Percentiles rank a stretch among this genome's conserved stretches.
phyloP scores from a whole-genome alignment of 371 early-diverging fungal genomes.

The Fennellomyces sp. region DNA sequence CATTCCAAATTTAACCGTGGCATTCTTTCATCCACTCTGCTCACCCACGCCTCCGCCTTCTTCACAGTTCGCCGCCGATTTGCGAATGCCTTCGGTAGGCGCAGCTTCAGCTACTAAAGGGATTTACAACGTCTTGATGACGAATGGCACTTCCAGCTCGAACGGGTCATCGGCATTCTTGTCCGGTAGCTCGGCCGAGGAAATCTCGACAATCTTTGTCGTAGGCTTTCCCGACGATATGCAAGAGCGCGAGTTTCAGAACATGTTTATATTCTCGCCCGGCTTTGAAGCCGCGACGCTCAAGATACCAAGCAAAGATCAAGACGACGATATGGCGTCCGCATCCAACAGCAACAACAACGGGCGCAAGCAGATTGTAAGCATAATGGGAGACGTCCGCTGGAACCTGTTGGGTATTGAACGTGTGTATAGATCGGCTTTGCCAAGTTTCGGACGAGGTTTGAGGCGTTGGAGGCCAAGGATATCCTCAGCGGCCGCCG shows the following conservation, averaged over 20 bases:
- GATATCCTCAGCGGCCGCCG: slow-evolving; percentile 83
- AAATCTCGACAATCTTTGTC: slow-evolving; percentile 92
- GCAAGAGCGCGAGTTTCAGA: slow-evolving; percentile 94
- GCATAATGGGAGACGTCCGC: background rate
- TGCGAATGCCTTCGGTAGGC: slow-evolving; percentile 2
- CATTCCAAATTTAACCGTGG: background rate
- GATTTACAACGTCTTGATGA: slow-evolving; percentile 14
- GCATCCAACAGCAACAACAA: slow-evolving; percentile 4
- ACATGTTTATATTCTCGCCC: slow-evolving; percentile 92
- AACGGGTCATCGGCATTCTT: slow-evolving; percentile 4
- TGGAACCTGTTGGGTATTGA: background rate
- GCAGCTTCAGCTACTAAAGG: background rate
- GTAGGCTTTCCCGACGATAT: slow-evolving; percentile 96
- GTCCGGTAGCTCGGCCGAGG: slow-evolving; percentile 28
- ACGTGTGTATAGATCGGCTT: slow-evolving; percentile 74
- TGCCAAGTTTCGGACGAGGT: slow-evolving; percentile 88
- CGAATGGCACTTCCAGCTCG: slow-evolving; percentile 9
- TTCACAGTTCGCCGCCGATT: slow-evolving; percentile 3
- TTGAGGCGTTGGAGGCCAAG: slow-evolving; percentile 84
- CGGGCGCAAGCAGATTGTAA: slow-evolving; percentile 26
- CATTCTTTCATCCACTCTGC: background rate
- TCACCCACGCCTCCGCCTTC: background rate
- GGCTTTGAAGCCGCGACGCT: slow-evolving; percentile 95
- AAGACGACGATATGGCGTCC: slow-evolving; percentile 40
- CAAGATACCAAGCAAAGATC: slow-evolving; percentile 71